A percentile compares a stretch with the other conserved stretches of the same genome.
phyloP scores from a whole-genome alignment of 768 basidiomycete species.

The Leccinum pellstonianum region DNA sequence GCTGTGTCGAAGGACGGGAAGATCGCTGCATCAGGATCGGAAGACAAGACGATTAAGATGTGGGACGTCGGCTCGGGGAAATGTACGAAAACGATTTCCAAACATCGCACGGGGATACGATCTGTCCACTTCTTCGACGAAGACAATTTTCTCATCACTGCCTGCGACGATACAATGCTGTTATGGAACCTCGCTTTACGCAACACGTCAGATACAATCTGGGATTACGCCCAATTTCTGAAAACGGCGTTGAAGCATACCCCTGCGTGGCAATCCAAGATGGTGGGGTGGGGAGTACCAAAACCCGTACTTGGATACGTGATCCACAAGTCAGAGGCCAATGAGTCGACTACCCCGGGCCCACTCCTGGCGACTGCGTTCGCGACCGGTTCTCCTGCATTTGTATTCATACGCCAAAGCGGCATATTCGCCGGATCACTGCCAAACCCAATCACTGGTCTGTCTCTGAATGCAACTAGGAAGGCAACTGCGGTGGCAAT shows the following conservation, averaged over 20 bases:
- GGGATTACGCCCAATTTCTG: background rate
- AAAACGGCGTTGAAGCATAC: background rate
- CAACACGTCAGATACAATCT: background rate
- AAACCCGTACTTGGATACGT: background rate
- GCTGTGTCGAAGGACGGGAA: conserved; percentile 21
- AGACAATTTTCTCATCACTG: conserved; percentile 8
- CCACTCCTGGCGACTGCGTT: background rate
- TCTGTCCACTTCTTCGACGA: conserved; percentile 16
- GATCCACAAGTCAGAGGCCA: background rate
- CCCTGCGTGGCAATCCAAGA: conserved; percentile 9
- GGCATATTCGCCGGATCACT: background rate
- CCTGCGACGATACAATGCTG: conserved; percentile 7
- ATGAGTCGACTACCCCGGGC: background rate
- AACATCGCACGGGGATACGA: conserved; percentile 12
- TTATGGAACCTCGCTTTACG: conserved; percentile 11
- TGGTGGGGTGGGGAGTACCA: conserved; percentile 6
- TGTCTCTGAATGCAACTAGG: background rate
- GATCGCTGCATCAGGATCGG: conserved; percentile 22
- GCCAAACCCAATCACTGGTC: background rate
- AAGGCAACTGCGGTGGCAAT: conserved; percentile 7
- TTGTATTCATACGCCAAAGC: background rate
- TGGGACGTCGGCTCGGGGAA: conserved; percentile 23
- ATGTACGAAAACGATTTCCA: conserved; percentile 14
- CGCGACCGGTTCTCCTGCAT: conserved; percentile 7
- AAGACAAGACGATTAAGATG: conserved; percentile 25